Evolutionary conservation across 2,329 filamentous ascomycete species (phyloP).

Genomic region (Escovopsis sp.): DNA sequence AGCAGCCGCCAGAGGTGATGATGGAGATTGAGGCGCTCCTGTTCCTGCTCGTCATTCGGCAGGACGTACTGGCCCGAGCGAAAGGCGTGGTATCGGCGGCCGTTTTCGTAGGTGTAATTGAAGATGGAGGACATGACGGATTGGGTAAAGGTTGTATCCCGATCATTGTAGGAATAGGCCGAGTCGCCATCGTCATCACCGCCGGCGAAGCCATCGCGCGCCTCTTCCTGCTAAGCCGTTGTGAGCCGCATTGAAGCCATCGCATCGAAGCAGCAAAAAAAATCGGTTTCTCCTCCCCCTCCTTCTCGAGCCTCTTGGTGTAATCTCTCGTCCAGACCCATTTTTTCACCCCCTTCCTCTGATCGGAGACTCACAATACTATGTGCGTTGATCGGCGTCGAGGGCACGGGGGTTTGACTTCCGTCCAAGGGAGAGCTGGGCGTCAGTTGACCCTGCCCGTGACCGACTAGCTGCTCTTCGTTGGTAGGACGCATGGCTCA

Average conservation of each 20-base stretch:
- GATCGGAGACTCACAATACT: too few relatives aligned
- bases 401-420: too few relatives aligned
- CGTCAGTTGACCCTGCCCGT: too few relatives aligned
- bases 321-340: background rate
- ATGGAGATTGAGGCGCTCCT: constrained; percentile 38
- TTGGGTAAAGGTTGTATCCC: constrained; percentile 15
- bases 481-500: too few relatives aligned
- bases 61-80: constrained; percentile 26
- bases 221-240: constrained; percentile 4
- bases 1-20: constrained; percentile 36
- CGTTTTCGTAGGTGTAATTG: constrained; percentile 30
- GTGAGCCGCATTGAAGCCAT: background rate
- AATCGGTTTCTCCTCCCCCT: background rate
- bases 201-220: constrained; percentile 7
- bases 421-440: too few relatives aligned
- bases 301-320: too few relatives aligned
- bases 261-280: background rate
- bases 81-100: constrained; percentile 32
- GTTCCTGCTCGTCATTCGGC: constrained; percentile 38
- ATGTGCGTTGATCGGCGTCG: too few relatives aligned
- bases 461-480: too few relatives aligned
- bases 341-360: too few relatives aligned
- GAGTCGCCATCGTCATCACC: constrained; percentile 20
- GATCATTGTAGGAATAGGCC: constrained; percentile 17
- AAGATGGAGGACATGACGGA: constrained; percentile 27